phyloP scores from a whole-genome alignment of 1,139 yeast species.

The Hemisphaericaspora xylanilytica region DNA sequence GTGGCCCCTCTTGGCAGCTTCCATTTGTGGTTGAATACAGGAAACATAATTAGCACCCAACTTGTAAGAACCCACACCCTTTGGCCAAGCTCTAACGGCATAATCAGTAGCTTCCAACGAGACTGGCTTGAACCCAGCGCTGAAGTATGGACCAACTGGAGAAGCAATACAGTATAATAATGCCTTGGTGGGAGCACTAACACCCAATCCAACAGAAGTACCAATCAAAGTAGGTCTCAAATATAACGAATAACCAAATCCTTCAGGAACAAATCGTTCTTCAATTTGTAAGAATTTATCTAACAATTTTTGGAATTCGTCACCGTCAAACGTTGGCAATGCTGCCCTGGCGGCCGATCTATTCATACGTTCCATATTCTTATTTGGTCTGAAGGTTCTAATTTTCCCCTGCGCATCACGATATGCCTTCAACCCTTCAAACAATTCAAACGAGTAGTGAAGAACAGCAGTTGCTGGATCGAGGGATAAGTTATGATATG shows the following conservation, averaged over 20 bases:
- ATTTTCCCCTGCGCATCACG: conserved; percentile 64
- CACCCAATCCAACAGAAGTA: conserved; percentile 83
- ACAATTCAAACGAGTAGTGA: conserved; percentile 92
- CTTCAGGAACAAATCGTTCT: conserved; percentile 73
- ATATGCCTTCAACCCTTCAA: conserved; percentile 97
- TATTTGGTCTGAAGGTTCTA: conserved; percentile 86
- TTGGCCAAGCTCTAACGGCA: conserved; percentile 98
- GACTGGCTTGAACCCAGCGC: conserved; percentile 93
- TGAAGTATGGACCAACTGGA: conserved; percentile 92
- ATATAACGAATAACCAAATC: conserved; percentile 86
- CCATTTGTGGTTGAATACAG: conserved; percentile 81
- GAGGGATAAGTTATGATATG: conserved; percentile 69
- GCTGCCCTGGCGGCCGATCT: conserved; percentile 83
- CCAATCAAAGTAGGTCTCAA: conserved; percentile 95
- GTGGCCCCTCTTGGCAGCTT: conserved; percentile 86
- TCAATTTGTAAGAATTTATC: conserved; percentile 74
- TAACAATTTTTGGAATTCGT: conserved; percentile 69
- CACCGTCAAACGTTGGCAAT: conserved; percentile 79
- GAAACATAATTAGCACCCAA: conserved; percentile 98
- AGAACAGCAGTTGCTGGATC: conserved; percentile 90
- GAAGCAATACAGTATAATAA: conserved; percentile 82
- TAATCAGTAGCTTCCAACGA: conserved; percentile 89
- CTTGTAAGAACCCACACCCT: conserved; percentile 94
- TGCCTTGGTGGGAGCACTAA: conserved; percentile 75
- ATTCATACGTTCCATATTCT: conserved; percentile 90